Base-by-base conservation (phyloP, 2,329 filamentous ascomycete genomes). In the Falciphora oryzae region DNA sequence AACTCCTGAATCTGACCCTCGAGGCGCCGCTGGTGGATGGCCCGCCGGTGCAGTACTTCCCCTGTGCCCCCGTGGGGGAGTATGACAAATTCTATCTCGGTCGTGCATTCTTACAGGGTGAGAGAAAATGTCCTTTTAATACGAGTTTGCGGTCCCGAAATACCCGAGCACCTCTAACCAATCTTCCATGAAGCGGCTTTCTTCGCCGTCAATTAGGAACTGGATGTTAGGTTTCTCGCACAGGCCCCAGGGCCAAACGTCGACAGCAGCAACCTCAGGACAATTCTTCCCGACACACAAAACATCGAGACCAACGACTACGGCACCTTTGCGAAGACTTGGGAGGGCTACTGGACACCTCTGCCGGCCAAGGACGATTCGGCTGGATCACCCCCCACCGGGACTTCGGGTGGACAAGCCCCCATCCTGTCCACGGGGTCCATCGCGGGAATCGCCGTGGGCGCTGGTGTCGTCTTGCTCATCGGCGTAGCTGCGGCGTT, bases 1-100 rank as follows among this genome's bases (percentile, higher is more conserved):
- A 69, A 35, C 72, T 77, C 50, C 71, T 77, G 22, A 76, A 78
- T 66, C 71, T 78, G 11, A 80, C 78, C 0, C 71, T 81, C 4
- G 73, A 75, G 1, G 38, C 70, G 2, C 75, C 78, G 0, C 67
- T 80, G 62, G 62, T 66, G 57, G n/a, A 71, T 66, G 57, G 50
- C 25, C 62, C 65, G 16, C 66, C 64, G 4, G 5, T 32, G 32
- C 64, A 35, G 4, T 70, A 70, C 64, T 69, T 71, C 32, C 69
- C 69, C 28, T 71, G 68, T 65, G 62, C 68, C 29, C 65, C 65
- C 14, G 18, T 65, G 62, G n/a, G 67, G n/a, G n/a, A n/a, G n/a
- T n/a, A n/a, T n/a, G n/a, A n/a, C n/a, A n/a, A n/a, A n/a, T n/a
- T 67, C 62, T 64, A 66, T 25, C 65, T 71, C 3, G 68, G 69